Base-by-base conservation (phyloP, 108 stramenopile genomes). In the Schizochytrium sp. region DNA sequence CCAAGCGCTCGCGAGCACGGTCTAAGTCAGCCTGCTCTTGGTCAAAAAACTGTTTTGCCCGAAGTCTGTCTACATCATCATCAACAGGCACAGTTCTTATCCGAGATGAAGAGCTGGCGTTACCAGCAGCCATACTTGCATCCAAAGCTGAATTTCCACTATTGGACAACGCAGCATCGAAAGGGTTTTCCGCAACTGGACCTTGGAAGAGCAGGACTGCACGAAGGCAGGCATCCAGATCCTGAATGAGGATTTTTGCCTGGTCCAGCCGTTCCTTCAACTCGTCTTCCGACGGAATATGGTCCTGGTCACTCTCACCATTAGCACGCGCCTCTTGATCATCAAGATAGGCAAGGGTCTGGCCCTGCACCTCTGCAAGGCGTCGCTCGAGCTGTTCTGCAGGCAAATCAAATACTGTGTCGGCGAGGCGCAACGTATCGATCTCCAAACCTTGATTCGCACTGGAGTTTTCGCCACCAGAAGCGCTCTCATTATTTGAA, bases 171-270 rank as follows among this genome's bases (percentile, higher is more conserved):
- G 28, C 28, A 28, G 28, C 28, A 28, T 28, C 28, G 28, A 28
- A 28, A 28, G 28, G 28, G 0, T 28, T 28, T 28, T 28, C 28
- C 28, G 28, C 28, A 28, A 28, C 28, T 28, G 28, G 28, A 28
- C 28, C 44, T 69, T 69, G 64, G 15, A 7, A 69, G 2, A 69
- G 64, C 0, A 69, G 64, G 42, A 44, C 44, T 38, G 64, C 64
- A 69, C 64, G 64, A 15, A 69, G 64, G 64, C 64, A 69, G 64
- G 64, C 64, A 44, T 69, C 64, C 42, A 69, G 64, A 44, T 69
- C 64, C 12, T 69, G 64, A 44, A 69, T 69, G 42, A 69, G 64
- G 64, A 44, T 69, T 44, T 69, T 69, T 44, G 64, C 64, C 1
- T 69, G 64, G 28, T 69, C 64, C 64, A 69, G 3, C 10, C 15